These are phyloP conservation scores for Geotrichum histeridarum DNA, from an alignment of 1,139 yeast species.

Conservation along the genomic window DNA sequence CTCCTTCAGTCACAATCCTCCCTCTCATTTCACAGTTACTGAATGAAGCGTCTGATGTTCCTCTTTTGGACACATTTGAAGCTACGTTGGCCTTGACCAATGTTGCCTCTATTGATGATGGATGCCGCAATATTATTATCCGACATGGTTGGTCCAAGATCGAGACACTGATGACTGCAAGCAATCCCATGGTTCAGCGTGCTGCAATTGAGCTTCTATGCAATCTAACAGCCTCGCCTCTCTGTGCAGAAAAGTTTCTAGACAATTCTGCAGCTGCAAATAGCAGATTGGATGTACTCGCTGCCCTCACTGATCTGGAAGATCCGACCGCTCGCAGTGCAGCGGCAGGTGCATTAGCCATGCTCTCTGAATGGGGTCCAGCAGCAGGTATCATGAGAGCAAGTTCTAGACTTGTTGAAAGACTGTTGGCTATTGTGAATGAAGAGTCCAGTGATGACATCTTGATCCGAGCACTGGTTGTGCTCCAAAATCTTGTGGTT, in stretches of 20 bases:
- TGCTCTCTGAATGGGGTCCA: slow-evolving; percentile 37
- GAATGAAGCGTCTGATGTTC: slow-evolving; percentile 27
- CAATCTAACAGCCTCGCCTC: slow-evolving; percentile 37
- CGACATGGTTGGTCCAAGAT: slow-evolving; percentile 40
- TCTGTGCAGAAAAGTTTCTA: slow-evolving; percentile 38
- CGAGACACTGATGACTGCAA: slow-evolving; percentile 37
- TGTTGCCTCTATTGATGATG: slow-evolving; percentile 41
- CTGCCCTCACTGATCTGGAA: slow-evolving; percentile 34
- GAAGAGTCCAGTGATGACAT: slow-evolving; percentile 17
- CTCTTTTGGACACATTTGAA: slow-evolving; percentile 43
- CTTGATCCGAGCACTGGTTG: slow-evolving; percentile 13
- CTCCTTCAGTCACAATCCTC: slow-evolving; percentile 34
- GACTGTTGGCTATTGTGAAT: slow-evolving; percentile 26
- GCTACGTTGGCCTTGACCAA: slow-evolving; percentile 48
- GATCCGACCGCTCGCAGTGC: slow-evolving; percentile 38
- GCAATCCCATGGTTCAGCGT: slow-evolving; percentile 36
- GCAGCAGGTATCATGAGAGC: slow-evolving; percentile 29
- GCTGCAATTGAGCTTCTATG: slow-evolving; percentile 40
- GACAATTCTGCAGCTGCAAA: slow-evolving; percentile 31
- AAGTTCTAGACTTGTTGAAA: slow-evolving; percentile 23
- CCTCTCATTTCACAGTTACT: slow-evolving; percentile 34
- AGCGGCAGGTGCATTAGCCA: slow-evolving; percentile 42
- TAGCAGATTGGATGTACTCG: slow-evolving; percentile 32
- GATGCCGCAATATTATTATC: slow-evolving; percentile 36
- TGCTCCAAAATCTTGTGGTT: slow-evolving; percentile 6